Percentiles rank a stretch among this genome's conserved stretches.
Evolutionary conservation across 2,329 filamentous ascomycete genomes (phyloP).

Genomic region (Penicillium sp.): DNA sequence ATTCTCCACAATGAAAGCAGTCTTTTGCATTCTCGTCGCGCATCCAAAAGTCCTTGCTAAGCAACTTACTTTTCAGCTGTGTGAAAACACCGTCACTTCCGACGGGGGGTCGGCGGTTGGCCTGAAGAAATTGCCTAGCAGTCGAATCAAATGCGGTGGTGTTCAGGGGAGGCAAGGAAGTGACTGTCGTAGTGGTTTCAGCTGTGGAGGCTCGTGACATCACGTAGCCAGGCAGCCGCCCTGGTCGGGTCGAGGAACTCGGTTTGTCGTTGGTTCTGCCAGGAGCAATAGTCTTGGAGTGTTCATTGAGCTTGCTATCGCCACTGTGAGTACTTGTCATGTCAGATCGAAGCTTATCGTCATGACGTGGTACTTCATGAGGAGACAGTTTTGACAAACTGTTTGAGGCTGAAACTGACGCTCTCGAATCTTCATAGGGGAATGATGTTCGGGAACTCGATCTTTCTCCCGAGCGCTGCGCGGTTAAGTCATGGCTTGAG

Average conservation of each 20-base stretch:
- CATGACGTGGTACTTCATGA: constrained; percentile 27
- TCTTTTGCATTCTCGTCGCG: constrained; percentile 97
- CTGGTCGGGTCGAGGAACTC: constrained; percentile 41
- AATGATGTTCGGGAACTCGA: constrained; percentile 33
- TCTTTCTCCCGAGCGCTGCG: constrained; percentile 31
- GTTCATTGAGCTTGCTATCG: constrained; percentile 27
- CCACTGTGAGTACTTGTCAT: constrained; percentile 29
- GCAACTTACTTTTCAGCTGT: constrained; percentile 76
- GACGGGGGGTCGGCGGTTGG: constrained; percentile 19
- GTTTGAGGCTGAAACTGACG: constrained; percentile 28
- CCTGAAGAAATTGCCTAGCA: constrained; percentile 16
- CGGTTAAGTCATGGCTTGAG: constrained; percentile 18
- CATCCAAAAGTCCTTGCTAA: constrained; percentile 99
- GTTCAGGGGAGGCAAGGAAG: constrained; percentile 31
- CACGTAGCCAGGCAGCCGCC: constrained; percentile 46
- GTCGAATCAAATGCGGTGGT: constrained; percentile 31
- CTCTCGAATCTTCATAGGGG: constrained; percentile 27
- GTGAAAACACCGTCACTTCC: constrained; percentile 40
- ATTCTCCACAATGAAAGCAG: constrained; percentile 85
- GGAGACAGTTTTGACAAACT: constrained; percentile 30
- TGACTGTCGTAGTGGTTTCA: constrained; percentile 46
- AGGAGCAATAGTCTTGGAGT: constrained; percentile 25
- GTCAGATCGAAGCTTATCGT: constrained; percentile 30
- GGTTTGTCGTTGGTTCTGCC: constrained; percentile 33
- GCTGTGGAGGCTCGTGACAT: constrained; percentile 41